Base-by-base conservation (phyloP, 2,329 filamentous ascomycete species). In the Epichloe hybrida region DNA sequence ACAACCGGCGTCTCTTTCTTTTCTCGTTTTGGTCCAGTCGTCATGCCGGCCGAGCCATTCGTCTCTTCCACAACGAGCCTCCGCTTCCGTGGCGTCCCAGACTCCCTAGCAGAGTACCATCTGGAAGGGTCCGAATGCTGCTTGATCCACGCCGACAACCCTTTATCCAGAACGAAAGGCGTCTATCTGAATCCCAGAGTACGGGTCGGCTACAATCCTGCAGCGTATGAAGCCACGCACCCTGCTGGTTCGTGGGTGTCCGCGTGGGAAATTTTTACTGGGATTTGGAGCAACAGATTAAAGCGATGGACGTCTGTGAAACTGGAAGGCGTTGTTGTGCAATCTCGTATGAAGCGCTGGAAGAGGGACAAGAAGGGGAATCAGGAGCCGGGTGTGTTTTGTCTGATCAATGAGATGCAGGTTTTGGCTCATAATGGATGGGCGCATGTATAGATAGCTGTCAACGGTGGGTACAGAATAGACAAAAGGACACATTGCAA, bases 111-210 rank as follows among this genome's bases (percentile, higher is more conserved):
- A 2, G 59, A 64, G 7, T 59, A 69, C 27, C 84, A 87, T 59
- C 70, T 89, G 27, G 86, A 90, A 64, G 86, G 74, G n/a, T 85
- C 80, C 13, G 86, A 90, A 65, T 89, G 85, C 69, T 90, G 86
- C 64, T 75, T 90, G 49, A 80, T 88, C 50, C 84, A 88, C 61
- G 78, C 79, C 2, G 84, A 88, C 59, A 88, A 87, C 57, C 77
- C 77, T 1, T 66, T 81, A 4, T 73, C 73, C 5, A 60, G 60
- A 51, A 63, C 64, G 5, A 56, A 65, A 50, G 80, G 84, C 47
- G 78, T 87, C 5, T 88, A 73, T 62, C 61, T 88, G 39, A 88
- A 88, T 61, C 82, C 84, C 2, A 74, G 74, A 12, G 83, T 88
- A 11, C 72, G 82, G 8, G 84, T 88, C 5, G 81, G 74, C 2